Evolutionary conservation across 1,284 basidiomycete species (phyloP).

Genomic region (Anthracocystis setariae): DNA sequence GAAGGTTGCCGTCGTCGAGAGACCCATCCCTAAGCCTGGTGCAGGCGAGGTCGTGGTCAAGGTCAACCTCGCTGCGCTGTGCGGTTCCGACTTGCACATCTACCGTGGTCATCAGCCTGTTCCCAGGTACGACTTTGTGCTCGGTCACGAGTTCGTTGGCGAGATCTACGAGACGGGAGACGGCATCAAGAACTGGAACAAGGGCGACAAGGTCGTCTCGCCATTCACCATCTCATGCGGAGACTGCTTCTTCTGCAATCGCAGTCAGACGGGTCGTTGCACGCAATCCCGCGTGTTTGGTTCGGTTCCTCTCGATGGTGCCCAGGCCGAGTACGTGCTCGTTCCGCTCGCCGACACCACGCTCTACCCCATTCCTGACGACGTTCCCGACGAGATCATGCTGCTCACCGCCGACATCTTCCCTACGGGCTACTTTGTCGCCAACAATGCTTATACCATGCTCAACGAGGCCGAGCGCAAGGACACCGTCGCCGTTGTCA

Average conservation of each 20-base stretch:
- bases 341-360: slow-evolving; percentile 81
- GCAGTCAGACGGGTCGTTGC: slow-evolving; percentile 82
- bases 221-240: slow-evolving; percentile 83
- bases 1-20: slow-evolving; percentile 57
- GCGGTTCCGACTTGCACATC: slow-evolving; percentile 82
- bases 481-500: slow-evolving; percentile 56
- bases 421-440: slow-evolving; percentile 74
- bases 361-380: slow-evolving; percentile 74
- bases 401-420: slow-evolving; percentile 75
- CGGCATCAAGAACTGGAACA: slow-evolving; percentile 75
- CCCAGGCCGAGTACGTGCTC: slow-evolving; percentile 86
- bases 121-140: slow-evolving; percentile 54
- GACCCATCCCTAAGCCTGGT: slow-evolving; percentile 56
- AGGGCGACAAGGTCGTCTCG: slow-evolving; percentile 85
- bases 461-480: slow-evolving; percentile 58
- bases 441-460: slow-evolving; percentile 73
- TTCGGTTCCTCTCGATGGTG: slow-evolving; percentile 77
- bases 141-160: slow-evolving; percentile 85
- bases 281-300: slow-evolving; percentile 77
- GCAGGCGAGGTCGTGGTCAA: slow-evolving; percentile 62
- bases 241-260: slow-evolving; percentile 74
- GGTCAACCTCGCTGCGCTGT: slow-evolving; percentile 72
- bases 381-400: slow-evolving; percentile 70
- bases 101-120: slow-evolving; percentile 55
- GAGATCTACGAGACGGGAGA: slow-evolving; percentile 78